A percentile compares a stretch with the other conserved stretches of the same genome.
Conservation (phyloP, 2,329 filamentous ascomycete genomes). For the Diaporthe aspalathi region DNA sequence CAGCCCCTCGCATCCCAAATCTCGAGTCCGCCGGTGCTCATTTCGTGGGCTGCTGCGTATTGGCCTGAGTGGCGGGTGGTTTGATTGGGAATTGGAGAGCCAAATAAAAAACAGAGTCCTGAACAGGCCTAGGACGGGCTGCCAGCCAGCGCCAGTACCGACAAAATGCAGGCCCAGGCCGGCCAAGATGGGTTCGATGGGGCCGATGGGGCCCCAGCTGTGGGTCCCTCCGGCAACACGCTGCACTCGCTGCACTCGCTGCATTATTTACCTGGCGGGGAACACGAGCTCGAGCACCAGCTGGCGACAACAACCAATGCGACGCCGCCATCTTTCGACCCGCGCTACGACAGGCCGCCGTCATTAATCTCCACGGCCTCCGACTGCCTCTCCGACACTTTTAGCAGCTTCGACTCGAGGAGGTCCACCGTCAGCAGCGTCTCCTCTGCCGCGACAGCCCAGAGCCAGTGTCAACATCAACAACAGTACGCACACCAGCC, state of each 20-base stretch:
- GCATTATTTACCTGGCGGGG: constrained; percentile 31
- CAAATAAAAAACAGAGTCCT: constrained; percentile 21
- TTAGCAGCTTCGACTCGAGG: constrained; percentile 45
- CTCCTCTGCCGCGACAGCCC: constrained; percentile 41
- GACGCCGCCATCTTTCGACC: constrained; percentile 17
- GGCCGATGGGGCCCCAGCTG: constrained; percentile 7
- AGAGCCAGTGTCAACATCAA: constrained; percentile 28
- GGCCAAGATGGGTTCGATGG: neutral
- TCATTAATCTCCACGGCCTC: constrained; percentile 41
- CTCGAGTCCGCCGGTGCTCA: constrained; percentile 15
- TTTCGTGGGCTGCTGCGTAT: constrained; percentile 10
- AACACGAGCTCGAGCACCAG: constrained; percentile 24
- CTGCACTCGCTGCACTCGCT: too few relatives aligned
- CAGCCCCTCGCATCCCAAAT: constrained; percentile 15
- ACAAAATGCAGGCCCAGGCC: constrained; percentile 18
- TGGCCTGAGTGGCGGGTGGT: neutral
- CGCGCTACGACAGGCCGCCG: constrained; percentile 18
- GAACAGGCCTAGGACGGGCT: constrained; percentile 23
- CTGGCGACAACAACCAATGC: constrained; percentile 33
- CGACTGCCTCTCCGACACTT: constrained; percentile 44
- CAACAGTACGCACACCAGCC: constrained; percentile 28
- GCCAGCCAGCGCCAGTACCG: constrained; percentile 21
- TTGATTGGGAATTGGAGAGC: constrained; percentile 18
- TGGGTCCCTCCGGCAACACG: constrained; percentile 28
- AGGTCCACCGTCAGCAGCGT: constrained; percentile 47